A percentile compares a stretch with the other conserved stretches of the same genome.
These are phyloP conservation scores for Asterophora parasitica DNA, from an alignment of 768 basidiomycete species.

Conservation along the genomic window DNA sequence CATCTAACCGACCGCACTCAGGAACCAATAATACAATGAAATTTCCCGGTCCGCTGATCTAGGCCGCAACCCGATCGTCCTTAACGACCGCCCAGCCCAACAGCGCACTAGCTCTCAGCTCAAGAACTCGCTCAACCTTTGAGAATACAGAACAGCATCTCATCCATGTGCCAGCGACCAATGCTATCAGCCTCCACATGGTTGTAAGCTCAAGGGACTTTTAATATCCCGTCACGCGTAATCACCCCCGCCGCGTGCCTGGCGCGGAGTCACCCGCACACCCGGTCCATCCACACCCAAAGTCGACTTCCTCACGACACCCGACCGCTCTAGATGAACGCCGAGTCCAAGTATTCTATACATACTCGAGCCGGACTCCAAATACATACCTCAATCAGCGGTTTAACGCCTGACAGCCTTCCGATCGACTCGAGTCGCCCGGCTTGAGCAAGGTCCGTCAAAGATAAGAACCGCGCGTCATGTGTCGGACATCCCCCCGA, in stretches of 20 bases:
- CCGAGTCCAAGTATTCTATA: neutral
- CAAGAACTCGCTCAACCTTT: no score
- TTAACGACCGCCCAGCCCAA: conserved; percentile 2
- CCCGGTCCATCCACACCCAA: neutral
- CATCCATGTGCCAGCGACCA: neutral
- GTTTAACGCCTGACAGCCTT: conserved; percentile 13
- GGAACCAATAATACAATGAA: conserved; percentile 10
- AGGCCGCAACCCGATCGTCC: neutral
- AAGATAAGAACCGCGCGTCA: neutral
- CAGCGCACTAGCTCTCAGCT: neutral
- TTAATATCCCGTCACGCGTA: conserved; percentile 1
- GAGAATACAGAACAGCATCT: neutral
- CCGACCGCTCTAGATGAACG: neutral
- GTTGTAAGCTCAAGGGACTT: neutral
- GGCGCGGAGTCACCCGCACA: neutral
- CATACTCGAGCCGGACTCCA: neutral
- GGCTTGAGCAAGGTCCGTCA: neutral
- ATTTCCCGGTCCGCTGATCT: conserved; percentile 9
- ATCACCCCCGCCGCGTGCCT: neutral
- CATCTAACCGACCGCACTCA: conserved; percentile 6
- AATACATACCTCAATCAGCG: conserved; percentile 1
- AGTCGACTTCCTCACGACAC: neutral
- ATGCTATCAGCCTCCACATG: conserved; percentile 3
- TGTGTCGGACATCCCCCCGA: neutral
- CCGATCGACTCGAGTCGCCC: conserved; percentile 8